Conservation (phyloP, 1,284 basidiomycete species). For the Sporisorium sorghi region DNA sequence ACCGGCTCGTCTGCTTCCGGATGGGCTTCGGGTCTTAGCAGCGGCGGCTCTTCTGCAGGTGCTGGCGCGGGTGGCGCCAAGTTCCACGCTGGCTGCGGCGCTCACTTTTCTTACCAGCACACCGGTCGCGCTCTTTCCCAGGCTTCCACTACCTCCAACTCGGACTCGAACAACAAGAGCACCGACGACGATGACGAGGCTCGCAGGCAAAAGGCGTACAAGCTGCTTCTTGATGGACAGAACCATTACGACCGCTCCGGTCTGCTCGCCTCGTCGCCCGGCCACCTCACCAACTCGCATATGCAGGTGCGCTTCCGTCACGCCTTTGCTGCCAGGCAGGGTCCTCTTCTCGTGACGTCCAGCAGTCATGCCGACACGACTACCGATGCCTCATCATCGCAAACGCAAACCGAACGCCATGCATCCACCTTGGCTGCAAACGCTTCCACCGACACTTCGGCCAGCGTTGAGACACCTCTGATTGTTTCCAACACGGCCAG, state of each 20-base stretch:
- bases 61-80: conserved; percentile 62
- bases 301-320: conserved; percentile 50
- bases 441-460: background rate
- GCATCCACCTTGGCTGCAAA: conserved; percentile 18
- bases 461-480: too few relatives aligned
- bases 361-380: background rate
- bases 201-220: conserved; percentile 43
- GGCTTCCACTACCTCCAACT: conserved; percentile 38
- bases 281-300: conserved; percentile 40
- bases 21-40: conserved; percentile 55
- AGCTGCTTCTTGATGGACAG: conserved; percentile 36
- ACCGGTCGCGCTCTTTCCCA: conserved; percentile 57
- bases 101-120: conserved; percentile 59
- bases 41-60: conserved; percentile 50
- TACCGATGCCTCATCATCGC: background rate
- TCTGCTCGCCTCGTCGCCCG: conserved; percentile 11
- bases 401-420: conserved; percentile 8
- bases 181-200: conserved; percentile 53
- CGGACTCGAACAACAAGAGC: conserved; percentile 43
- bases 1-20: conserved; percentile 49
- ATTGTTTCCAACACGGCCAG: too few relatives aligned
- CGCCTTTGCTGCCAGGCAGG: conserved; percentile 41
- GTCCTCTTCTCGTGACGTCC: conserved; percentile 29
- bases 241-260: conserved; percentile 16
- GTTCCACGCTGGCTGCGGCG: conserved; percentile 60